These are phyloP conservation scores for Sequoia sempervirens DNA, from an alignment of 75 land plant species.

Conservation along the genomic window DNA sequence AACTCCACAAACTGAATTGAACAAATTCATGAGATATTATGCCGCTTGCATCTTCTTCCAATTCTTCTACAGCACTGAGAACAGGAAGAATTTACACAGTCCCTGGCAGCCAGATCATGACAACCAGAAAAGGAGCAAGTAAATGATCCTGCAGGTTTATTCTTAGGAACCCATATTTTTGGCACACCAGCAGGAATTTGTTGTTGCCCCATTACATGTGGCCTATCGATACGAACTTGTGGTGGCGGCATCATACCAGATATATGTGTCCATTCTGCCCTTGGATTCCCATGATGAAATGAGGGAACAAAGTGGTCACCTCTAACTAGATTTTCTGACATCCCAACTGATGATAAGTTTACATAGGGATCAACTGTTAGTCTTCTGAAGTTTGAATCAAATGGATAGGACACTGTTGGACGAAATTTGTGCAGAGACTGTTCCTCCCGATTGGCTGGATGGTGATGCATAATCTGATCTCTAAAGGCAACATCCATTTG, in stretches of 20 bases:
- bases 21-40: neutral
- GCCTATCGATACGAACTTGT: neutral
- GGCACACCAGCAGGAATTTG: slow-evolving; percentile 1
- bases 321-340: neutral
- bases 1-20: neutral
- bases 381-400: neutral
- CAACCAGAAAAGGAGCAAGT: slow-evolving; percentile 10
- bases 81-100: slow-evolving; percentile 8
- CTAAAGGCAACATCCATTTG: neutral
- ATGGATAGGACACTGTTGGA: neutral
- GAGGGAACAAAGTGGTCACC: neutral
- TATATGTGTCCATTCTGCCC: neutral
- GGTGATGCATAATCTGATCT: slow-evolving; percentile 1
- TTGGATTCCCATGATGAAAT: neutral
- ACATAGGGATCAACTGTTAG: neutral
- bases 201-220: neutral
- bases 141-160: neutral
- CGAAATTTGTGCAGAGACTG: neutral
- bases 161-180: neutral
- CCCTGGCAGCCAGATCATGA: neutral
- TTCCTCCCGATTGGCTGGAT: neutral
- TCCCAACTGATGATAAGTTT: neutral
- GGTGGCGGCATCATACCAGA: neutral
- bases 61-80: slow-evolving; percentile 8
- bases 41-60: slow-evolving; percentile 11